These are phyloP conservation scores for Aristolochia fimbriata DNA, from an alignment of 164 flowering plant species.

Conservation along the genomic window DNA sequence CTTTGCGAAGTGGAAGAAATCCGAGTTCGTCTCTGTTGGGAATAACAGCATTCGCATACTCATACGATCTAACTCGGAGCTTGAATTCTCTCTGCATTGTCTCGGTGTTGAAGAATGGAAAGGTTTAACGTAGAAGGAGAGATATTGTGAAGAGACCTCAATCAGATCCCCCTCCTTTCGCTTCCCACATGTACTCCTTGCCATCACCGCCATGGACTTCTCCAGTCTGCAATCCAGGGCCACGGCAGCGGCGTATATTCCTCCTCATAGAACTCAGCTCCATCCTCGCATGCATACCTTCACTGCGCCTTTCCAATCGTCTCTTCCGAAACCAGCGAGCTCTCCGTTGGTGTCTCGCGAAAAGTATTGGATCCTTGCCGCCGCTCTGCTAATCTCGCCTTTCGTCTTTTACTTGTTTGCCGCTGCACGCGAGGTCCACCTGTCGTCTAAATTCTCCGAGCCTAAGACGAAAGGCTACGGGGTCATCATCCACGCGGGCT, in stretches of 20 bases:
- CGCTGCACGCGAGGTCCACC: slow-evolving; percentile 27
- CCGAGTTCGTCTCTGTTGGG: neutral
- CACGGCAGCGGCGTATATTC: slow-evolving; percentile 15
- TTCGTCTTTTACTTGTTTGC: slow-evolving; percentile 36
- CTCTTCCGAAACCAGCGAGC: no score
- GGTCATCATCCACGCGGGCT: slow-evolving; percentile 22
- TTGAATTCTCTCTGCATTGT: neutral
- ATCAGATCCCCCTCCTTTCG: neutral
- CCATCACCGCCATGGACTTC: slow-evolving; percentile 13
- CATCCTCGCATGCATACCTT: slow-evolving; percentile 36
- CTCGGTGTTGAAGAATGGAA: neutral
- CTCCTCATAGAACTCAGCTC: slow-evolving; percentile 41
- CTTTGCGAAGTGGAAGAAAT: no score
- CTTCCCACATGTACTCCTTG: neutral
- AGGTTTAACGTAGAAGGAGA: no score
- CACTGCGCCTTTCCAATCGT: slow-evolving; percentile 6
- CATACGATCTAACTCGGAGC: neutral
- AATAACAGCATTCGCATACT: neutral
- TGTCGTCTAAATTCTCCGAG: slow-evolving; percentile 25
- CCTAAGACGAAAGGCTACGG: slow-evolving; percentile 22
- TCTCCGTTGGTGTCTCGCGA: slow-evolving; percentile 12
- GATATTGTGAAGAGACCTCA: neutral
- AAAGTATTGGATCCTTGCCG: slow-evolving; percentile 20
- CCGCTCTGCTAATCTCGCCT: slow-evolving; percentile 24
- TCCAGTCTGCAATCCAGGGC: slow-evolving; percentile 30